These are phyloP conservation scores for Hawksworthiomyces lignivorus DNA, from an alignment of 2,329 filamentous ascomycete species.

Conservation along the genomic window DNA sequence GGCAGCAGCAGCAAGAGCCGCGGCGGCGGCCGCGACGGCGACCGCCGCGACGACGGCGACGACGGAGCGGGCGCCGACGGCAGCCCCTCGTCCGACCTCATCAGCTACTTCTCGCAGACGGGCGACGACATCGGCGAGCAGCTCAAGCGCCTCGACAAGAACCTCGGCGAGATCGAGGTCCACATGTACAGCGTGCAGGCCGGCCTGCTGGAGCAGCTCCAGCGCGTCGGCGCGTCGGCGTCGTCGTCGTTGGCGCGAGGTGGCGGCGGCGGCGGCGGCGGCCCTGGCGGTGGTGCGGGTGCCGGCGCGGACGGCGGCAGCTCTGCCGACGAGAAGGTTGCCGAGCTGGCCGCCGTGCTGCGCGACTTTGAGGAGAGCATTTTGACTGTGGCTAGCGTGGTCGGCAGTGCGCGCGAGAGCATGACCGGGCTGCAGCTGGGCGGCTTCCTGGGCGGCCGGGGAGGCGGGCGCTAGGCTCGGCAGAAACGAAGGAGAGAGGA, in stretches of 20 bases:
- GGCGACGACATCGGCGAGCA: constrained; percentile 54
- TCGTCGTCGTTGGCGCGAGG: constrained; percentile 20
- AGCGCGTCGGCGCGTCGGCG: constrained; percentile 31
- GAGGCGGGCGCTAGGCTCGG: constrained; percentile 10
- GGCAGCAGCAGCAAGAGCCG: constrained; percentile 34
- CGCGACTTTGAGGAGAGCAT: constrained; percentile 60
- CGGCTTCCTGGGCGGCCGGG: constrained; percentile 30
- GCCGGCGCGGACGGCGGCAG: constrained; percentile 26
- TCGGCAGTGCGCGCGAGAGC: constrained; percentile 52
- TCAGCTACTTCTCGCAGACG: constrained; percentile 55
- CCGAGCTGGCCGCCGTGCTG: constrained; percentile 50
- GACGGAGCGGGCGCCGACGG: constrained; percentile 27
- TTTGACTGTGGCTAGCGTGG: constrained; percentile 52
- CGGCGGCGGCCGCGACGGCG: constrained; percentile 27
- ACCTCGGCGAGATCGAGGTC: constrained; percentile 56
- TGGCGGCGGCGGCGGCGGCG: constrained; percentile 19
- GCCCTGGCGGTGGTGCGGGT: constrained; percentile 22
- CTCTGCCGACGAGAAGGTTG: constrained; percentile 36
- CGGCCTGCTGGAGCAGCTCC: constrained; percentile 51
- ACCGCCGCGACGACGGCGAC: constrained; percentile 25
- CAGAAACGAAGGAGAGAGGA: neutral
- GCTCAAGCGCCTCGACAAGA: constrained; percentile 48
- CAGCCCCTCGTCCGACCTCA: constrained; percentile 51
- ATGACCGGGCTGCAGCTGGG: constrained; percentile 51
- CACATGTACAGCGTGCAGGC: constrained; percentile 58